Evolutionary conservation across 208 protist genomes (phyloP), one percentile per base, ranked within the genome.

Genomic region (Leishmania guyanensis): DNA sequence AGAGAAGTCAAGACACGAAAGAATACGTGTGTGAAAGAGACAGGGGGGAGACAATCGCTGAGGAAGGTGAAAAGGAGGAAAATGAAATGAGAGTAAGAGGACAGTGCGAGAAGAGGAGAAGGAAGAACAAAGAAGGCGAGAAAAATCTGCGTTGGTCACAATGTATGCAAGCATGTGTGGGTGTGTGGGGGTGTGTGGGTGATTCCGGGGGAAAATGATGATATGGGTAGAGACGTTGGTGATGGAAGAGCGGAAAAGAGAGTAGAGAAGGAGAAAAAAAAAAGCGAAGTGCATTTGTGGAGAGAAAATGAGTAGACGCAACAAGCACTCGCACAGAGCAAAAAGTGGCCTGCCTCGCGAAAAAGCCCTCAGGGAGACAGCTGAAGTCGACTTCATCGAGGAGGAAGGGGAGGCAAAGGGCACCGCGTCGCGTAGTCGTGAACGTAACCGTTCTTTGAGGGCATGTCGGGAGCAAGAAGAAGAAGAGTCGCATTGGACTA

Each of bases 1-100:
- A 71, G 66, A 29, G 43, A 26, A 14, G 43, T 50, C 66, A 71
- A 71, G 66, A 71, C 66, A 71, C 66, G 66, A 71, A 71, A 71
- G 66, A 71, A 71, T 71, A 71, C 66, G 33, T 71, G 20, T 22
- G 64, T 69, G 64, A 17, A 46, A 46, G 66, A 48, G 16, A 12
- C 22, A 16, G 3, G 22, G 66, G n/a, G 22, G 39, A 5, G 39
- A 48, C 8, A 50, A 26, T 6, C 5, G 20, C 36, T 5, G 39
- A 26, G 36, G 33, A 48, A 71, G 1, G 3, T 3, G 43, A 14
- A 22, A 51, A 33, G 9, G 0, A 14, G 39, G 17, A 48, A 22
- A 46, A 33, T 8, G 6, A 69, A 16, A 71, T 12, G 12, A 16
- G 5, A 14, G 43, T 20, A 29, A 29, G 9, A 9, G 22, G 50